These are phyloP conservation scores for Penicillium corylophilum DNA, from an alignment of 2,329 filamentous ascomycete species.

Conservation along the genomic window DNA sequence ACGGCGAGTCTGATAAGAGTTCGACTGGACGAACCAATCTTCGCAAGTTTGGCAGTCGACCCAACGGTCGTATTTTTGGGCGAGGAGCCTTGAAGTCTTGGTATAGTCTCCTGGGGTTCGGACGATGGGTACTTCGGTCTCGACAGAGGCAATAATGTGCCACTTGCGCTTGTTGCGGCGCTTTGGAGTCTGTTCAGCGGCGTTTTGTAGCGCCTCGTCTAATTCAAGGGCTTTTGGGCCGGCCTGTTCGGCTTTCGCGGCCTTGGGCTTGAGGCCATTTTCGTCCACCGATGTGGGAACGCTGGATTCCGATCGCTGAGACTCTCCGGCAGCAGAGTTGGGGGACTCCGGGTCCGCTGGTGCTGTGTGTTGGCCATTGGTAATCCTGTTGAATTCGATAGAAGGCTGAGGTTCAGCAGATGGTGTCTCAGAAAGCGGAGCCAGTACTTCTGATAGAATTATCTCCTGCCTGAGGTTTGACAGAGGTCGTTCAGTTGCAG, in stretches of 20 bases:
- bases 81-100: conserved; percentile 72
- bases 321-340: conserved; percentile 31
- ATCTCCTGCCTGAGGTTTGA: conserved; percentile 19
- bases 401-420: background rate
- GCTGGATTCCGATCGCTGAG: conserved; percentile 35
- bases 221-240: conserved; percentile 23
- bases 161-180: conserved; percentile 29
- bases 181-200: conserved; percentile 19
- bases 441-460: conserved; percentile 4
- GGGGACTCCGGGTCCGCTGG: conserved; percentile 28
- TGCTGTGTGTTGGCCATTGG: conserved; percentile 9
- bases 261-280: conserved; percentile 17
- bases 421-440: conserved; percentile 3
- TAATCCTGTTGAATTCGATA: conserved; percentile 9
- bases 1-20: conserved; percentile 81
- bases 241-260: conserved; percentile 22
- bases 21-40: conserved; percentile 78
- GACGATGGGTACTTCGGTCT: conserved; percentile 34
- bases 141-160: conserved; percentile 38
- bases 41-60: conserved; percentile 84
- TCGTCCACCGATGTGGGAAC: conserved; percentile 39
- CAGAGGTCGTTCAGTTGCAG: conserved; percentile 2
- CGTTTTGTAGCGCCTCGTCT: conserved; percentile 26
- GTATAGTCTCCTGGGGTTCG: conserved; percentile 78
- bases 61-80: conserved; percentile 76